phyloP scores from a whole-genome alignment of 2,329 filamentous ascomycete species.

The Hypoxylon sp. region DNA sequence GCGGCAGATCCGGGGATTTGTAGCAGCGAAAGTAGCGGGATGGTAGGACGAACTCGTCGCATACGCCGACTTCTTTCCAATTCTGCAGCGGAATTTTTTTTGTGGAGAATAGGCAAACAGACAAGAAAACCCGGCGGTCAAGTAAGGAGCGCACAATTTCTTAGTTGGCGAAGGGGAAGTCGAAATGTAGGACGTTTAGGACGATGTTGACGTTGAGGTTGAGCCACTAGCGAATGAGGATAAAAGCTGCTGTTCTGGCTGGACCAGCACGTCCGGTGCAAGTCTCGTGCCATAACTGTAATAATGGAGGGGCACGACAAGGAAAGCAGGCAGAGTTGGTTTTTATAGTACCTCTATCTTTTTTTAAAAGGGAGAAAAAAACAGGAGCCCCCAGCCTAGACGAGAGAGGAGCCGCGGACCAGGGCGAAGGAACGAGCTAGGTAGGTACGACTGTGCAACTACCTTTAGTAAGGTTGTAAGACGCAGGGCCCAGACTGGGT shows the following conservation, averaged over 20 bases:
- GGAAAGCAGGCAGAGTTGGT: slow-evolving; percentile 43
- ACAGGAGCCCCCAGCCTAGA: slow-evolving; percentile 41
- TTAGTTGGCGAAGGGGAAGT: slow-evolving; percentile 24
- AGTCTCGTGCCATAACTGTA: slow-evolving; percentile 48
- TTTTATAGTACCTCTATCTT: slow-evolving; percentile 47
- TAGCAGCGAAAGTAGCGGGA: slow-evolving; percentile 36
- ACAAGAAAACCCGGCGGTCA: slow-evolving; percentile 29
- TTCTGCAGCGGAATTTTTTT: slow-evolving; percentile 38
- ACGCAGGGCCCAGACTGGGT: slow-evolving; percentile 43
- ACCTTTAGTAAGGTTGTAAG: slow-evolving; percentile 45
- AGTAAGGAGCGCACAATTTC: slow-evolving; percentile 33
- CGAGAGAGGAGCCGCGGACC: slow-evolving; percentile 46
- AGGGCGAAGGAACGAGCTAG: slow-evolving; percentile 44
- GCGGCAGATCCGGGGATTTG: slow-evolving; percentile 42
- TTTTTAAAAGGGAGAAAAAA: slow-evolving; percentile 41
- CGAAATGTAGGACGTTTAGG: slow-evolving; percentile 22
- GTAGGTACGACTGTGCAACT: slow-evolving; percentile 34
- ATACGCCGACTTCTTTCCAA: slow-evolving; percentile 39
- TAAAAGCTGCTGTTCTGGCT: slow-evolving; percentile 42
- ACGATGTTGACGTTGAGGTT: slow-evolving; percentile 40
- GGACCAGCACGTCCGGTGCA: slow-evolving; percentile 45
- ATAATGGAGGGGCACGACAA: slow-evolving; percentile 43
- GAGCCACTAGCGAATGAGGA: slow-evolving; percentile 37
- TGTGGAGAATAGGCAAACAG: slow-evolving; percentile 36
- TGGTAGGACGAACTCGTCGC: slow-evolving; percentile 40